Base-by-base conservation (phyloP, 2,329 filamentous ascomycete genomes). In the Aspergillus fructus region DNA sequence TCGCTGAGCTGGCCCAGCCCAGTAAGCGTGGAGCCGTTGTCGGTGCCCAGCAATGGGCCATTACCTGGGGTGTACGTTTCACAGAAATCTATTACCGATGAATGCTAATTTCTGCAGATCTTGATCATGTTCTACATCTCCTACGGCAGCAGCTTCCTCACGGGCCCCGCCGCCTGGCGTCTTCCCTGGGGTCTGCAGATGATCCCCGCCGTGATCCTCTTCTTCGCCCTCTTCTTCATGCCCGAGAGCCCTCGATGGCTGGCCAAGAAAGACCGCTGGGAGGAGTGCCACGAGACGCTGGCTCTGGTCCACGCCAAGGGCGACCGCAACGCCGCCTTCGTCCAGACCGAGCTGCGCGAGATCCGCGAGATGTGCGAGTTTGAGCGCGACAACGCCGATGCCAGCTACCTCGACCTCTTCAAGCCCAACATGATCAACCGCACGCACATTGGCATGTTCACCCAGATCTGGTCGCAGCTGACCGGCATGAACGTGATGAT, bases 401-500 rank as follows among this genome's bases (percentile, higher is more conserved):
- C 90, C 19, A 85, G 84, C 8, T 91, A 89, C 69, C 64, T 86
- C 2, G 89, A 93, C 68, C 81, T 94, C 1, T 83, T 94, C 75
- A 83, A 81, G 63, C 89, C 89, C 1, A 78, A 78, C n/a, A 90
- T 90, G 85, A 79, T 91, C 69, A 88, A 90, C 74, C 83, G 89
- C 30, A 89, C 87, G 8, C 78, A 87, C 62, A 87, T 90, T 61
- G 89, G 87, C 60, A 68, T 91, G 42, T 90, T 89, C 70, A 88
- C 81, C 1, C 89, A 91, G 74, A 87, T 91, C 65, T 89, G 89
- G 89, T 86, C 83, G 11, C 89, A 92, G 69, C 74, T 91, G 48
- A 90, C 87, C 0, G 89, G 89, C 17, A 90, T 90, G 88, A 91
- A 90, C 66, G 87, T 85, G 39, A 88, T 85, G 88, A 87, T 87